phyloP scores from a whole-genome alignment of 306 rosid genomes.

The Ochetophila trinervis region DNA sequence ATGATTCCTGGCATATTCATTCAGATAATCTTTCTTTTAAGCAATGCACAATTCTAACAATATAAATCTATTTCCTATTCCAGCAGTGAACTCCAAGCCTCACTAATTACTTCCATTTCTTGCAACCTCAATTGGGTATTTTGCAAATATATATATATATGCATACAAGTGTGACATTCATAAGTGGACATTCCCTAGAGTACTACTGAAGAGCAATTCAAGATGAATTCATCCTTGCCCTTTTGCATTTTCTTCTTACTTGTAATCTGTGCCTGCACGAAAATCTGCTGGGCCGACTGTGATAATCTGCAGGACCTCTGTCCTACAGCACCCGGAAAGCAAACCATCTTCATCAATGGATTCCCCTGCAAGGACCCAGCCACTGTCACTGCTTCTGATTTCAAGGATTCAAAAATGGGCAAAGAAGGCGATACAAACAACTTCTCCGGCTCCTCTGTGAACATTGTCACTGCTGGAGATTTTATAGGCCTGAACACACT shows the following conservation, averaged over 20 bases:
- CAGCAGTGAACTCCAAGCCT: conserved; percentile 79
- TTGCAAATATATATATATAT: neutral
- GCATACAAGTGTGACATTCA: neutral
- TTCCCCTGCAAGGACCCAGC: conserved; percentile 62
- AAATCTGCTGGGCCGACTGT: conserved; percentile 37
- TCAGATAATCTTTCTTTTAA: conserved; percentile 47
- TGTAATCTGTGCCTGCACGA: conserved; percentile 20
- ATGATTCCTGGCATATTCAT: neutral
- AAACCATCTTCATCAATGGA: conserved; percentile 59
- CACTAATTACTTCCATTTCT: conserved; percentile 36
- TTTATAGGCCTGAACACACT: conserved; percentile 71
- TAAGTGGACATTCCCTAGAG: neutral
- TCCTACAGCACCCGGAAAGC: conserved; percentile 40
- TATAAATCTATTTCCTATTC: conserved; percentile 42
- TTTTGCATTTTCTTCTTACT: conserved; percentile 27
- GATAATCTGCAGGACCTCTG: conserved; percentile 59
- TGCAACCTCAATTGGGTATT: conserved; percentile 37
- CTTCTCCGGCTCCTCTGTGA: conserved; percentile 34
- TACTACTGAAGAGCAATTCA: conserved; percentile 14
- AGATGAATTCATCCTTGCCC: conserved; percentile 24
- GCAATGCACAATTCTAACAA: conserved; percentile 48
- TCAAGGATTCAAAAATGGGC: conserved; percentile 50
- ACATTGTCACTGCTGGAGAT: conserved; percentile 47
- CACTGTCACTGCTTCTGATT: conserved; percentile 40
- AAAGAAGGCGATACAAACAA: conserved; percentile 37